Conservation (phyloP, 345 rosid genomes). For the Salix dunnii region DNA sequence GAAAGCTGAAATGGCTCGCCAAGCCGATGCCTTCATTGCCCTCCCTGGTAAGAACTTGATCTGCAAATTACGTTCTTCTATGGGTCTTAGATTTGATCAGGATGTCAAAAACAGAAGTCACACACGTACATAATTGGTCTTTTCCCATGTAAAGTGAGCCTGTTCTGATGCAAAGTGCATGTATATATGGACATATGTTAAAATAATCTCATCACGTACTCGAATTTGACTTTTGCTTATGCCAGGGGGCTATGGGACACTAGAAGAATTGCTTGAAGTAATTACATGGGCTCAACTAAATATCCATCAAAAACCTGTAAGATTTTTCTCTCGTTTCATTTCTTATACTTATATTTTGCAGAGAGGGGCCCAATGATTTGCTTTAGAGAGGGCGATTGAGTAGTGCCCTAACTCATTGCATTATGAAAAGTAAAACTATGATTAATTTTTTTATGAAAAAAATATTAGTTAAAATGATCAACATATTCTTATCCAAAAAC, state of each 20-base stretch:
- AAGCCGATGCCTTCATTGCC: constrained; percentile 92
- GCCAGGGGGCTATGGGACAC: constrained; percentile 93
- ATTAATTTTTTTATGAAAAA: background rate
- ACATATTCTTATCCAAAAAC: background rate
- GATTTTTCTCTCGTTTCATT: constrained; percentile 4
- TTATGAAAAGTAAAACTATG: background rate
- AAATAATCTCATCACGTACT: background rate
- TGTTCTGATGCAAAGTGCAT: background rate
- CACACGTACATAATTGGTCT: background rate
- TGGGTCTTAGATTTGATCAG: background rate
- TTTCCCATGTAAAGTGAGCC: background rate
- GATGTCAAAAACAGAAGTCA: background rate
- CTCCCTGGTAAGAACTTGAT: constrained; percentile 58
- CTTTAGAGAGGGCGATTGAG: too few species aligned
- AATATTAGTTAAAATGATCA: background rate
- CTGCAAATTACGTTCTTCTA: background rate
- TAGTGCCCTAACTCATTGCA: background rate
- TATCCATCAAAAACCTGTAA: constrained; percentile 89
- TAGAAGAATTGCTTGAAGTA: constrained; percentile 90
- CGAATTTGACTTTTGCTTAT: background rate
- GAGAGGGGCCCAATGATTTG: background rate
- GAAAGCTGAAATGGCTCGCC: constrained; percentile 94
- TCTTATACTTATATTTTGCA: background rate
- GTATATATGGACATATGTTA: background rate
- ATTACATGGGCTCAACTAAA: constrained; percentile 99